phyloP scores from a whole-genome alignment of 1,284 basidiomycete genomes.

The Irpex rosettiformis region DNA sequence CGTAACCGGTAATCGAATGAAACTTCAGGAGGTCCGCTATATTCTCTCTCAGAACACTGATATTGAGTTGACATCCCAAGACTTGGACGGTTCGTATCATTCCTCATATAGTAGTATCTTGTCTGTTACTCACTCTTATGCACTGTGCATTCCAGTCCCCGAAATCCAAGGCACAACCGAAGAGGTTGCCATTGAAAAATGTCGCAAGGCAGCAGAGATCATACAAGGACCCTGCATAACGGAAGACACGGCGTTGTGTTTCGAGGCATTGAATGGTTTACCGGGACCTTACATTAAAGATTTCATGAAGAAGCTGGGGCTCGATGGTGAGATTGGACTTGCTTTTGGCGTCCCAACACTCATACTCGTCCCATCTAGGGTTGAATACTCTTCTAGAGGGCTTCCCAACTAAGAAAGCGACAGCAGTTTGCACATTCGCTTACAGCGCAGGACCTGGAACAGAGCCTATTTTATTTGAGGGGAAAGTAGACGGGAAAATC shows the following conservation, averaged over 20 bases:
- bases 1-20: conserved; percentile 94
- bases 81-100: conserved; percentile 58
- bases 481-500: conserved; percentile 83
- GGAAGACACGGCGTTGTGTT: conserved; percentile 95
- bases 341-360: not conserved
- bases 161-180: conserved; percentile 93
- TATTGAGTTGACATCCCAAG: conserved; percentile 65
- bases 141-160: conserved; percentile 55
- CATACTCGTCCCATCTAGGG: conserved; percentile 39
- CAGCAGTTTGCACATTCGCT: conserved; percentile 94
- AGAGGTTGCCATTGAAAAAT: conserved; percentile 90
- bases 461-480: conserved; percentile 89
- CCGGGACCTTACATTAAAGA: conserved; percentile 98
- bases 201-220: conserved; percentile 77
- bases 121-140: conserved; percentile 13
- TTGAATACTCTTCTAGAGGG: conserved; percentile 86
- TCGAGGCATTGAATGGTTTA: conserved; percentile 84
- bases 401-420: conserved; percentile 79
- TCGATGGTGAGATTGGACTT: conserved; percentile 47
- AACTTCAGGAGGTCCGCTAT: conserved; percentile 83
- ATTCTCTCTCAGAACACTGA: conserved; percentile 58
- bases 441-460: conserved; percentile 82
- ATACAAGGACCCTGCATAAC: conserved; percentile 90
- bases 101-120: not conserved
- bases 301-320: conserved; percentile 79